Evolutionary conservation across 2,329 filamentous ascomycete genomes (phyloP).

Genomic region (Ophiostoma quercus): DNA sequence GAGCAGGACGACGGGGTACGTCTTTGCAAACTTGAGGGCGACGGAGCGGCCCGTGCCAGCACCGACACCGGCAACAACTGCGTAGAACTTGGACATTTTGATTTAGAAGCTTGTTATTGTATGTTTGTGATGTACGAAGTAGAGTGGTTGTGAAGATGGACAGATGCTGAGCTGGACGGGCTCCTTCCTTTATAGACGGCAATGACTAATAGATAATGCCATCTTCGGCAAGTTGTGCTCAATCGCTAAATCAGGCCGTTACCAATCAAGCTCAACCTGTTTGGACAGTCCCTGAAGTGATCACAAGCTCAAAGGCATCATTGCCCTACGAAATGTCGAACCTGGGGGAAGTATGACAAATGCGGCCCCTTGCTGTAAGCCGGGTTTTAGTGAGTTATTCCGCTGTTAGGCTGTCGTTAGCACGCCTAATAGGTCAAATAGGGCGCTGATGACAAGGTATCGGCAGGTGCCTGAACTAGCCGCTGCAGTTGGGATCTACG

Average conservation of each 20-base stretch:
- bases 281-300: not conserved
- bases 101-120: not conserved
- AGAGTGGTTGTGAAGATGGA: not conserved
- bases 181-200: not conserved
- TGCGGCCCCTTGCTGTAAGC: not conserved
- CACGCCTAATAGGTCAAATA: not conserved
- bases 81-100: slow-evolving; percentile 46
- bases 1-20: slow-evolving; percentile 71
- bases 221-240: not conserved
- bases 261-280: not conserved
- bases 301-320: slow-evolving; percentile 20
- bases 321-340: slow-evolving; percentile 21
- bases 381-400: not conserved
- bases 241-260: not conserved
- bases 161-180: not conserved
- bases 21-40: slow-evolving; percentile 55
- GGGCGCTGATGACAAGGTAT: not conserved
- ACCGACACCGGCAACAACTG: slow-evolving; percentile 67
- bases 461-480: not conserved
- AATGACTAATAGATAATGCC: slow-evolving; percentile 3
- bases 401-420: not conserved
- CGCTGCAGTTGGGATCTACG: not conserved
- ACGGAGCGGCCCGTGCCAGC: slow-evolving; percentile 50
- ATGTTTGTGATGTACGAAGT: too few relatives aligned
- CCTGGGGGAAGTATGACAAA: slow-evolving; percentile 12